These are phyloP conservation scores for Platismatia glauca DNA, from an alignment of 495 filamentous ascomycete genomes.

Conservation along the genomic window DNA sequence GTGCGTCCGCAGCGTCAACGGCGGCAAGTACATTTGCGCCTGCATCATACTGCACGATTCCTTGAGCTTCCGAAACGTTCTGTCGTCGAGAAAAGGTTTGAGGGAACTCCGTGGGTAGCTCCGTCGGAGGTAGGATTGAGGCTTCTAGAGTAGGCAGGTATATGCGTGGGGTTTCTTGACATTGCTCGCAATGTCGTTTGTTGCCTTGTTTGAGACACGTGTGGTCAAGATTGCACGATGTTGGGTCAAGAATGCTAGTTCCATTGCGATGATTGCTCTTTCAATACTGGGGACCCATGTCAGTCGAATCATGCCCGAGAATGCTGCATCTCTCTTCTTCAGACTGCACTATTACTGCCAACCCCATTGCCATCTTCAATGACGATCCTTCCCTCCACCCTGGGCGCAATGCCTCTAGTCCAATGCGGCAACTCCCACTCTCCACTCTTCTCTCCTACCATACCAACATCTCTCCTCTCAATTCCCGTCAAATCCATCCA, in stretches of 20 bases:
- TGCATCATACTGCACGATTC: too few relatives aligned
- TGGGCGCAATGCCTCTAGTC: conserved; percentile 70
- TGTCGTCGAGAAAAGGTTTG: too few relatives aligned
- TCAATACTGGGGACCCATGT: neutral
- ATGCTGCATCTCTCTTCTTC: neutral
- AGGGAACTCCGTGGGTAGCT: neutral
- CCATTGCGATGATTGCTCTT: neutral
- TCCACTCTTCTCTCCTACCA: conserved; percentile 34
- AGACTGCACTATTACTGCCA: neutral
- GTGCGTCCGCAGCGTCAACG: too few relatives aligned
- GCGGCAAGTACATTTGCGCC: too few relatives aligned
- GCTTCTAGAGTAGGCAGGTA: neutral
- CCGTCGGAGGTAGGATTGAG: neutral
- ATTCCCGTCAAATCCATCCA: conserved; percentile 68
- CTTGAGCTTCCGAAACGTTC: too few relatives aligned
- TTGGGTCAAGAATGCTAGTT: neutral
- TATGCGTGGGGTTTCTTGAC: neutral
- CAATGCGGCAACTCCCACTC: conserved; percentile 59
- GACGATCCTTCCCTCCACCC: conserved; percentile 66
- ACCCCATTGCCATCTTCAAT: conserved; percentile 21
- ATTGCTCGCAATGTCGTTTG: neutral
- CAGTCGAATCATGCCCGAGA: neutral
- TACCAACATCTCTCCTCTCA: conserved; percentile 35
- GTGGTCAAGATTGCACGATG: too few relatives aligned
- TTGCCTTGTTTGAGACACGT: neutral